Conservation (phyloP, 2,329 filamentous ascomycete species). For the Cladosporium sp. region DNA sequence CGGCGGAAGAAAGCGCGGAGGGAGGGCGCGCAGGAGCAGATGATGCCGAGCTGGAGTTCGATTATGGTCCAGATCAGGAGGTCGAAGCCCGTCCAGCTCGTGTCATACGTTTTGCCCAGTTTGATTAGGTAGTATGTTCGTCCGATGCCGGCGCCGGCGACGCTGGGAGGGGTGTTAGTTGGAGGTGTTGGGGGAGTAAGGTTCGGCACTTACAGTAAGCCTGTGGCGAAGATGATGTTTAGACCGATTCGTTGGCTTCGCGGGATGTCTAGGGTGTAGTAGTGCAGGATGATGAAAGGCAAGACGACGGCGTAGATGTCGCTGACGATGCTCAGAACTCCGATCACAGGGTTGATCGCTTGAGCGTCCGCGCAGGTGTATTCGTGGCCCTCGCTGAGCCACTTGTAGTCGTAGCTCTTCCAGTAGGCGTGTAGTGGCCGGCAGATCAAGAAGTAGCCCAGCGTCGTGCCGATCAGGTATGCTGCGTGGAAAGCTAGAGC, state of each 20-base stretch:
- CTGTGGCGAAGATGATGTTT: constrained; percentile 22
- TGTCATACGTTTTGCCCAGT: constrained; percentile 19
- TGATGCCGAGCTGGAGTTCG: constrained; percentile 28
- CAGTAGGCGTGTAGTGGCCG: constrained; percentile 22
- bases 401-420: constrained; percentile 16
- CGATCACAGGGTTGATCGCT: constrained; percentile 14
- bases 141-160: constrained; percentile 22
- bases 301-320: constrained; percentile 23
- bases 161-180: constrained; percentile 12
- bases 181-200: not conserved
- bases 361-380: constrained; percentile 18
- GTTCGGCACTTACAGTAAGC: constrained; percentile 14
- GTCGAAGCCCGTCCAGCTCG: constrained; percentile 23
- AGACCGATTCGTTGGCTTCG: constrained; percentile 21
- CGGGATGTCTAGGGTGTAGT: constrained; percentile 20
- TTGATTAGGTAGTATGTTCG: constrained; percentile 22
- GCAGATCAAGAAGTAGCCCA: constrained; percentile 21
- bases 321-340: constrained; percentile 20
- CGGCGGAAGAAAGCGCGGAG: constrained; percentile 27
- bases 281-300: constrained; percentile 22
- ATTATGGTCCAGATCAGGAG: constrained; percentile 26
- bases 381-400: not conserved
- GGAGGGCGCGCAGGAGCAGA: constrained; percentile 28
- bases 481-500: constrained; percentile 19
- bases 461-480: constrained; percentile 19